Evolutionary conservation across 208 protist species (phyloP), one percentile per base, ranked within the genome.

Genomic region (Kentomonas sorsogonicus): DNA sequence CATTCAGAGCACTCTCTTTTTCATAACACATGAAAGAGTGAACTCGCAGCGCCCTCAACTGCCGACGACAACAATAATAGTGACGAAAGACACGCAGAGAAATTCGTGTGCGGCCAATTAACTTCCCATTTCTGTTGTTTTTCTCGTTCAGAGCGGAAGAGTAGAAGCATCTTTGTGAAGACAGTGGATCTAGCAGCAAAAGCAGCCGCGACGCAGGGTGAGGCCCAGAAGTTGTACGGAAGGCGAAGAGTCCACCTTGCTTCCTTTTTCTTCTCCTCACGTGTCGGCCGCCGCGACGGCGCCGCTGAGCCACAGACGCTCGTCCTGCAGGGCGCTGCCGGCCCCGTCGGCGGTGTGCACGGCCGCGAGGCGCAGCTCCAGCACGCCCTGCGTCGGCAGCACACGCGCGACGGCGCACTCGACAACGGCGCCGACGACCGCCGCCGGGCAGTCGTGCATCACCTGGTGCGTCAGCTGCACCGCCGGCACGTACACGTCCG

Each of bases 401-500:
- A 94, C 77, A 6, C 51, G 36, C 20, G 54, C 36, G 36, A 94
- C 77, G 7, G 57, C 56, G 53, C 88, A 94, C 31, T 91, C 76
- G 33, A 90, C 68, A 2, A 91, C 71, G 0, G 77, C 77, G 18
- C 88, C 88, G 16, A 94, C 81, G 6, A 72, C 65, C 26, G 86
- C 77, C n/a, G 78, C 67, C 16, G 69, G 48, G 51, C 69, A 53
- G 50, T 67, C 66, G 71, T 94, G 88, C 0, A 59, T 41, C 38
- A 94, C 48, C 4, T 74, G 77, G 53, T 94, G 88, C 1, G 68
- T 73, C 10, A 94, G 46, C 66, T 94, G 88, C 41, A 94, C 53
- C 52, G 86, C 79, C 0, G 88, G 79, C 25, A 94, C 73, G 70
- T 92, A 94, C 18, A 94, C 56, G 29, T 91, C 81, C 0, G 84